Evolutionary conservation across 225 moss, liverwort and hornwort genomes (phyloP).

Genomic region (Marchantia paleacea): DNA sequence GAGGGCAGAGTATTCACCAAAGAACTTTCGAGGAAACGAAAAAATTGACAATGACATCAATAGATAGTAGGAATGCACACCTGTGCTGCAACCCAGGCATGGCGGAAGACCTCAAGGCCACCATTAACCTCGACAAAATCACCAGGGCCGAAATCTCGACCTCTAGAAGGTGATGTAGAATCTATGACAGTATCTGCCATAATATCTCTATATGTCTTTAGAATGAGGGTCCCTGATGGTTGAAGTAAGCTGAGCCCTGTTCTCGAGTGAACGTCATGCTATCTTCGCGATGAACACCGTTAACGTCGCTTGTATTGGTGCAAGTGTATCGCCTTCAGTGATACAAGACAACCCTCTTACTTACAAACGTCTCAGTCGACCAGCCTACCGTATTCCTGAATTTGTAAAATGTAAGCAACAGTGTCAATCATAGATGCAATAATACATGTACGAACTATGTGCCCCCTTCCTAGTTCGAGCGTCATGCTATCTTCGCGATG

Average conservation of each 20-base stretch:
- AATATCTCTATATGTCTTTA: conserved; percentile 7
- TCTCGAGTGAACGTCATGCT: conserved; percentile 19
- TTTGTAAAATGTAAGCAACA: no score
- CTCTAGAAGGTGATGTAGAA: not conserved
- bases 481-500: conserved; percentile 11
- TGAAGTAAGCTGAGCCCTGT: conserved; percentile 7
- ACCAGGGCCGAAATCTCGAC: conserved; percentile 35
- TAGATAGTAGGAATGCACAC: conserved; percentile 14
- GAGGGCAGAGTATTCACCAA: not conserved
- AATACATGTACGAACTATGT: no score
- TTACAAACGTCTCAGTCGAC: not conserved
- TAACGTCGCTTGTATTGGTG: not conserved
- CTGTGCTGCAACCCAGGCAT: conserved; percentile 45
- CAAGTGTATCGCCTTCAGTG: not conserved
- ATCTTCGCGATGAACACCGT: not conserved
- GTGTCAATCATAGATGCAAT: no score
- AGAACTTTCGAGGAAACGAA: not conserved
- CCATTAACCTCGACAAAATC: conserved; percentile 39
- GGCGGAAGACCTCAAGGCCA: conserved; percentile 36
- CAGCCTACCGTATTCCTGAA: no score
- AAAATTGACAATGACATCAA: not conserved
- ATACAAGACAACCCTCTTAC: not conserved
- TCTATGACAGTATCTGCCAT: conserved; percentile 28
- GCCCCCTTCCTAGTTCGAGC: not conserved
- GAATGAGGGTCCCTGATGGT: not conserved